Evolutionary conservation across 176 grass and related monocot genomes (phyloP).

Genomic region (Oryza brachyantha): DNA sequence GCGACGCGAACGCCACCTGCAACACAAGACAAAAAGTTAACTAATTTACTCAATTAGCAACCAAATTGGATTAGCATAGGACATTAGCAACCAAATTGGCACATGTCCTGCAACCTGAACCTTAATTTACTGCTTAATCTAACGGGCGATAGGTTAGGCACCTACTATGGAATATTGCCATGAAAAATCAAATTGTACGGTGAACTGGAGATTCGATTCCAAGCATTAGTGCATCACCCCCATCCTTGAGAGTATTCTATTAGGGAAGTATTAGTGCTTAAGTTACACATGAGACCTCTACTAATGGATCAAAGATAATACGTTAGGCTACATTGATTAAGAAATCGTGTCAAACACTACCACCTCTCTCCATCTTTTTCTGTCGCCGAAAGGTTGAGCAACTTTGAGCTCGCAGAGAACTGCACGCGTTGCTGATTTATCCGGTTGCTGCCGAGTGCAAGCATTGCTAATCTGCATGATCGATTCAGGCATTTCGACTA

Average conservation of each 20-base stretch:
- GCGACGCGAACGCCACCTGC: constrained; percentile 42
- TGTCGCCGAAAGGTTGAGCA: not conserved
- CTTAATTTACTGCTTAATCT: not conserved
- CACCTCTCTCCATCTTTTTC: not conserved
- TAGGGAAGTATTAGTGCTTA: not conserved
- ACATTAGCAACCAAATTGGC: not conserved
- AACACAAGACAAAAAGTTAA: not conserved
- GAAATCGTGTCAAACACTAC: constrained; percentile 38
- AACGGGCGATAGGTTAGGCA: constrained; percentile 13
- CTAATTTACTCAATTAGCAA: constrained; percentile 3
- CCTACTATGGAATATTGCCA: constrained; percentile 17
- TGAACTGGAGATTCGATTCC: constrained; percentile 21
- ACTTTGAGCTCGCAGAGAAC: not conserved
- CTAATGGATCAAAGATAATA: constrained; percentile 9
- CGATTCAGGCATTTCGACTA: not conserved
- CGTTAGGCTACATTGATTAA: constrained; percentile 24
- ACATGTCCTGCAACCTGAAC: not conserved
- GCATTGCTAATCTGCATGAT: not conserved
- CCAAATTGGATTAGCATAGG: not conserved
- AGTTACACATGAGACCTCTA: constrained; percentile 1
- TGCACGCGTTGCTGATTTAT: not conserved
- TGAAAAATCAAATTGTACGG: not conserved
- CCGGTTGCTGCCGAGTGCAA: not conserved
- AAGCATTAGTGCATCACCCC: not conserved
- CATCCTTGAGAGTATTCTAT: constrained; percentile 12